Evolutionary conservation across 306 rosid genomes (phyloP), one percentile per base, ranked within the genome.

Genomic region (Acmispon strigosus): DNA sequence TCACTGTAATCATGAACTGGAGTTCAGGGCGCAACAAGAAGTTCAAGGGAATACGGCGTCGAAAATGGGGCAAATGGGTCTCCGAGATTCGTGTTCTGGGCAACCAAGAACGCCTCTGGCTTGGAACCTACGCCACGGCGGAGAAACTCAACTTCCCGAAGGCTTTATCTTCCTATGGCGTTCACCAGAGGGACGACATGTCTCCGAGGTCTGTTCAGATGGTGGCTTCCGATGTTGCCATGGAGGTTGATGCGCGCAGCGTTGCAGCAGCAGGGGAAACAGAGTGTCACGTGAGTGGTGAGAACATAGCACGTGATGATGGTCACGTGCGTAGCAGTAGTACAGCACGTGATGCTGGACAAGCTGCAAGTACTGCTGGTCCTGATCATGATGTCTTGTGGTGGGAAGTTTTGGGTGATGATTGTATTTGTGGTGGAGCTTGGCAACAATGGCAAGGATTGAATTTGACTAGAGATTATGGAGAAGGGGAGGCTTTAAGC

Each of bases 61-160:
- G 97, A 3, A 93, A 93, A 55, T 93, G 98, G 98, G 98, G 97
- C n/a, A 93, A 93, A 53, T 93, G 90, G 89, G 98, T 90, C 11
- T 88, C 98, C 1, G 98, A 93, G 70, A 90, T 93, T 29, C 86
- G 97, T 0, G 97, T 90, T 8, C 95, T 95, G 7, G 87, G 92
- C 14, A 71, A 80, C 0, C 87, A 83, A n/a, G 83, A 84, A 2
- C 86, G 97, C 0, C 80, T 93, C 6, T 93, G 98, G 98, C 32
- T 93, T 8, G 96, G 98, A 7, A 87, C 96, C 2, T 93, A 87
- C 60, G 65, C 86, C 0, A 73, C 92, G 3, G 56, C 81, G 48
- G 89, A 88, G 13, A 74, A 80, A 11, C 88, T 93, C 16, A 93
- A 93, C 78, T 84, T 93, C 37, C 98, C 96, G 2, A 59, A 67